phyloP scores from a whole-genome alignment of 2,329 filamentous ascomycete genomes.

The Conoideocrella luteorostrata region DNA sequence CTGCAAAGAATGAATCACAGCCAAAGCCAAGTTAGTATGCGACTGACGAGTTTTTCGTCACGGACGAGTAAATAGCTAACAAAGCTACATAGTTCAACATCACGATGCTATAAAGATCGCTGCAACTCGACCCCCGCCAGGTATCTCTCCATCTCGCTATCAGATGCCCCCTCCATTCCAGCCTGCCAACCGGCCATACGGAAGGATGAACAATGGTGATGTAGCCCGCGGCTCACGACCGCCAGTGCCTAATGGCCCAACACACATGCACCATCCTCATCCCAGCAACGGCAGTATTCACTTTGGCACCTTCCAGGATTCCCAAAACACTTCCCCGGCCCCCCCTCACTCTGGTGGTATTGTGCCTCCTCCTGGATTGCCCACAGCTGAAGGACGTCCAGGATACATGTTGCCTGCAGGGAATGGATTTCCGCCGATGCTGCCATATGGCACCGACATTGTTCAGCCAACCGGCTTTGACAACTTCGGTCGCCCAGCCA shows the following conservation, averaged over 20 bases:
- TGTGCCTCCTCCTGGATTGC: constrained; percentile 42
- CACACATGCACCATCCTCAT: constrained; percentile 42
- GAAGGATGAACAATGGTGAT: constrained; percentile 26
- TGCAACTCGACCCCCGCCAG: constrained; percentile 22
- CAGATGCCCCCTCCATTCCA: constrained; percentile 39
- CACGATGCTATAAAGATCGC: constrained; percentile 8
- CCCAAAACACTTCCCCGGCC: constrained; percentile 52
- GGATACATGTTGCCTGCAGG: constrained; percentile 25
- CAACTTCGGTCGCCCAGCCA: constrained; percentile 29
- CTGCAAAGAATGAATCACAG: constrained; percentile 7
- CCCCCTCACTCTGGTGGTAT: constrained; percentile 42
- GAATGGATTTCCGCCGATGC: constrained; percentile 32
- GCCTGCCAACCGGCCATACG: constrained; percentile 25
- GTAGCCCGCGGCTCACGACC: constrained; percentile 24
- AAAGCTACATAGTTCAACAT: constrained; percentile 11
- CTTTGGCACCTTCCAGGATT: constrained; percentile 49
- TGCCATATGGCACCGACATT: constrained; percentile 29
- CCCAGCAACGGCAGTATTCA: constrained; percentile 50
- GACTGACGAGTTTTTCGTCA: no score
- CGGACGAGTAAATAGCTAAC: constrained; percentile 6
- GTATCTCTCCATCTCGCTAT: constrained; percentile 29
- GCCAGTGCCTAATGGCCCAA: constrained; percentile 26
- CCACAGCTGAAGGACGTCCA: constrained; percentile 25
- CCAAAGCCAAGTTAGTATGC: constrained; percentile 11
- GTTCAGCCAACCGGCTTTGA: constrained; percentile 29